phyloP scores from a whole-genome alignment of 1,139 yeast genomes.

The Lipomyces yarrowii region DNA sequence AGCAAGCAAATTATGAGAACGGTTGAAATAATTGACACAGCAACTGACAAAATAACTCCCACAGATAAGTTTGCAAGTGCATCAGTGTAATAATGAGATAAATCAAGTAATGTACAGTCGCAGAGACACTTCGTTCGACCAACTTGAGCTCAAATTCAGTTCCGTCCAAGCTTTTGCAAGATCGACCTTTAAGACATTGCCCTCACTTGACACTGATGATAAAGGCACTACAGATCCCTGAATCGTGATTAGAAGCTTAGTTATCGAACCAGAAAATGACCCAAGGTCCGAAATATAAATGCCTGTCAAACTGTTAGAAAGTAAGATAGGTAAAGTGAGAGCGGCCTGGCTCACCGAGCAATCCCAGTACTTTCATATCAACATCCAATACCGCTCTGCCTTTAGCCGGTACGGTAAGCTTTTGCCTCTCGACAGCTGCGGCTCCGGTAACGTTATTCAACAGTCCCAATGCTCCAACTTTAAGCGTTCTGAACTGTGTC shows the following conservation, averaged over 20 bases:
- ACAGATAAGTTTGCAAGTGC: background rate
- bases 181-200: constrained; percentile 24
- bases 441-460: constrained; percentile 32
- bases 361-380: constrained; percentile 33
- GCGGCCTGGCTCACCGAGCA: constrained; percentile 23
- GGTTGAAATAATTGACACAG: background rate
- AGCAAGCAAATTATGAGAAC: background rate
- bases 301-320: background rate
- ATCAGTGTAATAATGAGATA: background rate
- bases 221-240: constrained; percentile 28
- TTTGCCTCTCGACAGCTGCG: constrained; percentile 27
- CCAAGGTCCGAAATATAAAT: constrained; percentile 1
- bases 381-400: constrained; percentile 34
- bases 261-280: background rate
- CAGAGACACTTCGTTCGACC: constrained; percentile 27
- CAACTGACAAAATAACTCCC: background rate
- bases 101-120: constrained; percentile 21
- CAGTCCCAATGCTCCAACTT: constrained; percentile 36
- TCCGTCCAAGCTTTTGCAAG: constrained; percentile 27
- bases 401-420: constrained; percentile 20
- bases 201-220: constrained; percentile 19
- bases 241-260: constrained; percentile 23
- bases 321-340: background rate
- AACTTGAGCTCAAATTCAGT: constrained; percentile 16
- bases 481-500: constrained; percentile 14